These are phyloP conservation scores for Buxus sempervirens DNA, from an alignment of 164 flowering plant species.

Conservation along the genomic window DNA sequence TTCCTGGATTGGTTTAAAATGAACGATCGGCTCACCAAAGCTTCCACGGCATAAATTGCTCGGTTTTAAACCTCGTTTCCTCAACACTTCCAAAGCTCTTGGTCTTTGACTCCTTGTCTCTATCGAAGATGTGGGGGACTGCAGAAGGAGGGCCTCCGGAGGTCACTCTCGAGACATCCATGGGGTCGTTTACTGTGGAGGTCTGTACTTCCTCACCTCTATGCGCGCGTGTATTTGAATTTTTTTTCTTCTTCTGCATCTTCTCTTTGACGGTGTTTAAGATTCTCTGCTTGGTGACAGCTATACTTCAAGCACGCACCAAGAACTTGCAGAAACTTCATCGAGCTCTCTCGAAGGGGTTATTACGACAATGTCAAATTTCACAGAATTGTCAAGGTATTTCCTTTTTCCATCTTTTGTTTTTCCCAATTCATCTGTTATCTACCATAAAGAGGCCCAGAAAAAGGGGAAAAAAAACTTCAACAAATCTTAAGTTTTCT, in stretches of 20 bases:
- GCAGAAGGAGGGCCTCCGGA: constrained; percentile 85
- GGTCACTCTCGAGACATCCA: constrained; percentile 91
- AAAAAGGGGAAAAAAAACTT: too few species aligned
- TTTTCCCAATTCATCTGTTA: not conserved
- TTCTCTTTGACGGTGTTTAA: not conserved
- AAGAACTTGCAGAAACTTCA: constrained; percentile 86
- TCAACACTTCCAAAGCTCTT: too few species aligned
- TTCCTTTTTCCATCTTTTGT: too few species aligned
- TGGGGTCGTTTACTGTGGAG: constrained; percentile 90
- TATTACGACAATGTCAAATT: constrained; percentile 83
- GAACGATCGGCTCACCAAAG: too few species aligned
- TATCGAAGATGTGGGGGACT: constrained; percentile 50
- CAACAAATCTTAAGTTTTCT: not conserved
- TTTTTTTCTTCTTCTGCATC: not conserved
- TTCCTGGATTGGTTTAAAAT: too few species aligned
- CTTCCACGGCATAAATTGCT: too few species aligned
- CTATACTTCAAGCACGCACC: constrained; percentile 90
- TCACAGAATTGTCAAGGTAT: constrained; percentile 87
- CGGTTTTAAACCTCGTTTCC: too few species aligned
- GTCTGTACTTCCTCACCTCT: constrained; percentile 24
- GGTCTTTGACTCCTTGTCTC: not conserved
- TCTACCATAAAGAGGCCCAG: too few species aligned
- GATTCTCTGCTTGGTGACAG: constrained; percentile 24
- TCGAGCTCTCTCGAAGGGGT: constrained; percentile 82
- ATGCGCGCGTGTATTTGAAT: not conserved